These are phyloP conservation scores for Didymella segeticola DNA, from an alignment of 2,329 filamentous ascomycete genomes.

Conservation along the genomic window DNA sequence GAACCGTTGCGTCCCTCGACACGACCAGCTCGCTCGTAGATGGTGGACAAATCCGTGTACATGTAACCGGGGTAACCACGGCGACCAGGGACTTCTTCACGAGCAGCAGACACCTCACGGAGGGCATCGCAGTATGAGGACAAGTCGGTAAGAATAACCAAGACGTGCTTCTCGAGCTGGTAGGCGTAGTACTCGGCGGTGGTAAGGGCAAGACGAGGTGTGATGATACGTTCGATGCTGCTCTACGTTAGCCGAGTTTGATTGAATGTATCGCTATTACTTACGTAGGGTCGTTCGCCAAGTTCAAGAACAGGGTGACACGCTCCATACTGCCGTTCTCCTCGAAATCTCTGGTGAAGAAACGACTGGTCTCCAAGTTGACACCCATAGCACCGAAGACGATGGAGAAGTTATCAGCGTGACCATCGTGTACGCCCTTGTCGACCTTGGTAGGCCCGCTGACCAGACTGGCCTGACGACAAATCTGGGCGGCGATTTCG, in stretches of 20 bases:
- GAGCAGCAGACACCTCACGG: conserved; percentile 95
- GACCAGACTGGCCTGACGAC: conserved; percentile 93
- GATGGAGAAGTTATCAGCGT: conserved; percentile 99
- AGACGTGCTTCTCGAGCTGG: conserved; percentile 98
- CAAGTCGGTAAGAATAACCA: conserved; percentile 97
- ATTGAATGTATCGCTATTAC: conserved; percentile 44
- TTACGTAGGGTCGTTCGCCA: conserved; percentile 98
- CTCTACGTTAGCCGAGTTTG: conserved; percentile 25
- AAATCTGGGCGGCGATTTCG: conserved; percentile 98
- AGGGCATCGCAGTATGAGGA: conserved; percentile 98
- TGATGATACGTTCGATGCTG: conserved; percentile 99
- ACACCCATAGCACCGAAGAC: conserved; percentile 99
- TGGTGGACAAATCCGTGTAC: conserved; percentile 99
- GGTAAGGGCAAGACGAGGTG: conserved; percentile 94
- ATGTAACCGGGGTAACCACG: conserved; percentile 99
- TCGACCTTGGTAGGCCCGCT: conserved; percentile 92
- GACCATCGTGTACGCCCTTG: conserved; percentile 94
- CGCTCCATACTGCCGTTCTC: conserved; percentile 99
- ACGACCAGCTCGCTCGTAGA: conserved; percentile 98
- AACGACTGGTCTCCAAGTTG: conserved; percentile 97
- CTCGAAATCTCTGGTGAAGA: conserved; percentile 98
- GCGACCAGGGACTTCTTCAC: conserved; percentile 98
- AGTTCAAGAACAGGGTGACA: conserved; percentile 95
- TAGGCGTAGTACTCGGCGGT: conserved; percentile 99
- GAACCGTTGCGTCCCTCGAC: conserved; percentile 96